Conservation (phyloP, 306 rosid genomes). For the Sophora flavescens region DNA sequence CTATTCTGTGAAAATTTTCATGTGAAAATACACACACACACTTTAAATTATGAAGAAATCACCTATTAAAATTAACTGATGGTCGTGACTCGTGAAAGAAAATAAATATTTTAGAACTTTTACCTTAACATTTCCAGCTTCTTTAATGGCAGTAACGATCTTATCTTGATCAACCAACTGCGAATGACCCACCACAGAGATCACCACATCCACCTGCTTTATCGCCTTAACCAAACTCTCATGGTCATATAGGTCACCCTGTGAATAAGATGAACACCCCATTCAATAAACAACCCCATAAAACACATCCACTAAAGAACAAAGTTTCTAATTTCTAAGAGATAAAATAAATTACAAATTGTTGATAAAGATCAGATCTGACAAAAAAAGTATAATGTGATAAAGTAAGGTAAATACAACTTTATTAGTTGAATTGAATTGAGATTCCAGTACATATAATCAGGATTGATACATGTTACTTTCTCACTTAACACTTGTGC, state of each 20-base stretch:
- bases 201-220: conserved; percentile 71
- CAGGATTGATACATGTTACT: no score
- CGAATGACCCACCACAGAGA: conserved; percentile 55
- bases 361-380: no score
- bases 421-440: no score
- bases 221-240: conserved; percentile 76
- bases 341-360: background rate
- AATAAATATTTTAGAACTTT: background rate
- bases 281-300: background rate
- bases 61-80: no score
- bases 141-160: conserved; percentile 75
- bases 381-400: no score
- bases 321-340: background rate
- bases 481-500: no score
- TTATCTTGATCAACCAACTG: conserved; percentile 66
- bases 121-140: conserved; percentile 77
- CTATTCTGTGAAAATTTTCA: no score
- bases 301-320: background rate
- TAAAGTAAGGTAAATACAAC: no score
- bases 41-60: no score
- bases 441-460: no score
- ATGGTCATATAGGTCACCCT: conserved; percentile 77
- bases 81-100: background rate
- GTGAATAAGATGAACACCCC: background rate
- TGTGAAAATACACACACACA: no score